Conservation (phyloP, 345 rosid species). For the Salix dunnii region DNA sequence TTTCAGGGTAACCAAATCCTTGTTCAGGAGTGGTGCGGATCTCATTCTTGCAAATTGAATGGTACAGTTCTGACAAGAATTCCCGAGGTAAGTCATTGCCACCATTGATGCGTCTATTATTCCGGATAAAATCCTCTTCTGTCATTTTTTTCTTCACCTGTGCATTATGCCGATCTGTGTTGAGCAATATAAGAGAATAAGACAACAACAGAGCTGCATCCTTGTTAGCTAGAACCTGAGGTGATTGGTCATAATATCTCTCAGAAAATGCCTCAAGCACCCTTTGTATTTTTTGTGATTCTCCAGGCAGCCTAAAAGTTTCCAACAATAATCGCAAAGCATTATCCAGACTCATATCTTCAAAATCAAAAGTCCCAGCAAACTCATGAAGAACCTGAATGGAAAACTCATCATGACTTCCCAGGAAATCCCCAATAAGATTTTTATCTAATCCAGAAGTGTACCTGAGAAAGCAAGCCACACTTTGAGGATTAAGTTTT, state of each 20-base stretch:
- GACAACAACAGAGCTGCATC: constrained; percentile 94
- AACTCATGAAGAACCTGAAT: constrained; percentile 98
- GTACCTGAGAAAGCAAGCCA: constrained; percentile 96
- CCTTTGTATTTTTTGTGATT: constrained; percentile 95
- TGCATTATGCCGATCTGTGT: constrained; percentile 93
- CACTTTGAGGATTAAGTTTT: constrained; percentile 98
- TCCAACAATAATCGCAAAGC: constrained; percentile 89
- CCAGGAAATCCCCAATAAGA: constrained; percentile 96
- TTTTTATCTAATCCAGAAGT: constrained; percentile 97
- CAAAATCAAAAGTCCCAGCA: constrained; percentile 97
- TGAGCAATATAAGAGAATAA: constrained; percentile 93
- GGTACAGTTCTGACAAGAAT: constrained; percentile 76
- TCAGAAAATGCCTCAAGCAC: constrained; percentile 98
- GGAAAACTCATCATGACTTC: constrained; percentile 96
- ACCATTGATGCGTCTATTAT: constrained; percentile 90
- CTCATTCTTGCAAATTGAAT: constrained; percentile 92
- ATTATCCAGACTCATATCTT: constrained; percentile 93
- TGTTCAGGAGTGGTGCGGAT: constrained; percentile 96
- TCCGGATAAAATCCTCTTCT: constrained; percentile 91
- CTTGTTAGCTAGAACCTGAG: constrained; percentile 83
- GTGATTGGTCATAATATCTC: constrained; percentile 94
- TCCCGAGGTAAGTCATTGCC: constrained; percentile 93
- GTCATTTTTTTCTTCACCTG: constrained; percentile 99
- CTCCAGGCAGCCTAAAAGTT: constrained; percentile 96
- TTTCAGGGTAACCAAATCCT: constrained; percentile 84